Conservation (phyloP, 768 basidiomycete genomes). For the Kwoniella mangroviensis region DNA sequence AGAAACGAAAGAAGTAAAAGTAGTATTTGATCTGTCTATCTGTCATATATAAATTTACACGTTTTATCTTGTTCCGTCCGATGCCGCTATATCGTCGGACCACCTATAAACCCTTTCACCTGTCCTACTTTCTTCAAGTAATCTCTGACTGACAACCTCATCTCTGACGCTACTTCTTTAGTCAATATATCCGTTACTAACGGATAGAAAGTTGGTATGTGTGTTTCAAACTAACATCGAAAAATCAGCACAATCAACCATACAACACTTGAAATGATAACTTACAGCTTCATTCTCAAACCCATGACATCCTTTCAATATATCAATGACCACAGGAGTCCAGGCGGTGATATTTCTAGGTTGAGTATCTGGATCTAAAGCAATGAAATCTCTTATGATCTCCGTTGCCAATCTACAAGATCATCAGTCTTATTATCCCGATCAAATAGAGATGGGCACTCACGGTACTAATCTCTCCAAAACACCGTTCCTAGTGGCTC, state of each 20-base stretch:
- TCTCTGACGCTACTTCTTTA: conserved; percentile 79
- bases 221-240: conserved; percentile 74
- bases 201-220: conserved; percentile 89
- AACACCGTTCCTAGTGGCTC: conserved; percentile 64
- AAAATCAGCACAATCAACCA: neutral
- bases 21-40: no score
- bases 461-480: conserved; percentile 71
- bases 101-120: conserved; percentile 27
- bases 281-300: conserved; percentile 91
- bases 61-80: neutral
- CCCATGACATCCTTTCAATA: conserved; percentile 82
- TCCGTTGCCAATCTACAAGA: conserved; percentile 75
- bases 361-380: conserved; percentile 85
- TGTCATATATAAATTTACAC: neutral
- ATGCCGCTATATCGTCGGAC: neutral
- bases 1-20: neutral
- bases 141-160: conserved; percentile 75
- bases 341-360: conserved; percentile 93
- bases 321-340: conserved; percentile 98
- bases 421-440: neutral
- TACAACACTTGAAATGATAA: conserved; percentile 21
- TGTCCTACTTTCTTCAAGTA: conserved; percentile 74
- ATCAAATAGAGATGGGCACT: conserved; percentile 58
- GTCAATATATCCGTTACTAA: conserved; percentile 81
- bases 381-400: conserved; percentile 87